Base-by-base conservation (phyloP, 2,329 filamentous ascomycete species). In the Apiospora phragmitis region DNA sequence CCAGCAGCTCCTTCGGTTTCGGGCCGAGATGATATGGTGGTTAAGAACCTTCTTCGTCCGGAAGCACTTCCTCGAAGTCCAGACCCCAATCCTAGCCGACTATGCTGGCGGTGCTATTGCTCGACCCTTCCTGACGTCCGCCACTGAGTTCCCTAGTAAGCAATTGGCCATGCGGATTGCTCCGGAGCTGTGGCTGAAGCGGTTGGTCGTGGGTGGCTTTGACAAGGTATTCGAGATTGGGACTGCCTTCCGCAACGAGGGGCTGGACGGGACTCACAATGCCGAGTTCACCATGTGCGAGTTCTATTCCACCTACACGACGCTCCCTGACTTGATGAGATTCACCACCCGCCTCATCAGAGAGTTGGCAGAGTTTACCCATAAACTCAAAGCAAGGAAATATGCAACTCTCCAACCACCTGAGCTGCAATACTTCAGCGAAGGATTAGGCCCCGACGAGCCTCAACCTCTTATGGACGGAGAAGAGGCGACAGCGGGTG, bases 231-330 rank as follows among this genome's bases (percentile, higher is more conserved):
- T 97, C 78, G 96, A 99, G 82, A 95, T 99, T 74, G 96, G 96
- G 0, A 92, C 94, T 4, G 91, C 91, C 16, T 99, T 99, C 81
- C 90, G 96, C 59, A 99, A 99, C 79, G 96, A 99, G 83, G 94
- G 94, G 80, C 83, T 97, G 45, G 95, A 98, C 80, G 89, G 88
- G 41, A 97, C 94, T 0, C 96, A 99, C 80, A 99, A 99, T 78
- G 95, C 96, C 0, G 96, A 99, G 79, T 99, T 98, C 82, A 96
- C 93, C 62, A 98, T 94, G 72, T 98, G 95, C 85, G 96, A 99
- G 82, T 98, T 97, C 83, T 99, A 99, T 82, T 91, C 93, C 72
- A 92, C 95, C 3, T 97, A 95, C 77, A 90, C 92, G 72, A 93
- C 92, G 73, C 87, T 98, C 0, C 84, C 90, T 45, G 89, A 93